A percentile compares a stretch with the other conserved stretches of the same genome.
phyloP scores from a whole-genome alignment of 352 stramenopile species.

The Elongisporangium anandrum region DNA sequence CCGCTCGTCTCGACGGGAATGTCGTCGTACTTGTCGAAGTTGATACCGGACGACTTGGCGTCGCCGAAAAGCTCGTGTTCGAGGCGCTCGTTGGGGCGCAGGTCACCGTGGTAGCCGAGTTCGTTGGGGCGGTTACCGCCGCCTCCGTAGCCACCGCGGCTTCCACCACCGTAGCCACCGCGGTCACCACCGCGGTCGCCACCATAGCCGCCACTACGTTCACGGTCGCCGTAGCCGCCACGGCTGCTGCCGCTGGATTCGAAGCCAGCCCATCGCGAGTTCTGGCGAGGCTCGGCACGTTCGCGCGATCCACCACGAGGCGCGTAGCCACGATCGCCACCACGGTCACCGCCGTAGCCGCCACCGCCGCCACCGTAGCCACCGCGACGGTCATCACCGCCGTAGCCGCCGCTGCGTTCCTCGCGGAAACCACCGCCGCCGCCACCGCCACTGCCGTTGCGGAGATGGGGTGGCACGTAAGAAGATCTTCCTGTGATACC shows the following conservation, averaged over 20 bases:
- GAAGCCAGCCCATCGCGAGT: conserved; percentile 53
- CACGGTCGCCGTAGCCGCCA: conserved; percentile 22
- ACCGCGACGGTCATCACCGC: conserved; percentile 14
- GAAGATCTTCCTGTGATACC: conserved; percentile 47
- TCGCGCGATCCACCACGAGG: conserved; percentile 27
- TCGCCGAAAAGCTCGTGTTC: conserved; percentile 93
- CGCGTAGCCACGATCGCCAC: conserved; percentile 10
- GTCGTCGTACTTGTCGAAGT: conserved; percentile 99
- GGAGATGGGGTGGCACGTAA: conserved; percentile 76
- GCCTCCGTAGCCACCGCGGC: conserved; percentile 39
- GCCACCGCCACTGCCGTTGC: conserved; percentile 32
- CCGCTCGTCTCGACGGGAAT: conserved; percentile 97
- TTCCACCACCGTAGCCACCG: conserved; percentile 14
- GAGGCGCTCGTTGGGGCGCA: conserved; percentile 88
- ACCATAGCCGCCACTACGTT: conserved; percentile 16
- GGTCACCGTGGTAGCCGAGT: conserved; percentile 96
- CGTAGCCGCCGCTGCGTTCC: conserved; percentile 10
- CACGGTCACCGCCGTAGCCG: conserved; percentile 25
- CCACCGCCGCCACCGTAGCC: conserved; percentile 24
- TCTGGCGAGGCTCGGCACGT: conserved; percentile 27
- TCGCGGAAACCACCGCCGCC: conserved; percentile 9
- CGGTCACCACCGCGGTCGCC: conserved; percentile 12
- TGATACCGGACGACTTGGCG: conserved; percentile 94
- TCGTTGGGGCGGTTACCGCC: conserved; percentile 86
- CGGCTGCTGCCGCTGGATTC: conserved; percentile 31